Base-by-base conservation (phyloP, 495 filamentous ascomycete genomes). In the Bathelium albidoporum region DNA sequence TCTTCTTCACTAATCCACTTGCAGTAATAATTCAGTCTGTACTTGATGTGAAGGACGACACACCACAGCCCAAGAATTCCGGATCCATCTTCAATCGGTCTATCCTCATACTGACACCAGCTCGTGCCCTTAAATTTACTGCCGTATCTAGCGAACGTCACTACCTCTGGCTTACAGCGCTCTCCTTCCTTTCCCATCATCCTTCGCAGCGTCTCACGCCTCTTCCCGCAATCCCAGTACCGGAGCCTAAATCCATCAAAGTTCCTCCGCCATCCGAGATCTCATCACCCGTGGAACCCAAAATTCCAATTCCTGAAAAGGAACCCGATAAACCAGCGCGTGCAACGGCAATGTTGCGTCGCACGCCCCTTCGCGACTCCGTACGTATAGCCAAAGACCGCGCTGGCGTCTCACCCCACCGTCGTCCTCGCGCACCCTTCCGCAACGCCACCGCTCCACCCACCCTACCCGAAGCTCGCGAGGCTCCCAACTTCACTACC, bases 121-220 rank as follows among this genome's bases (percentile, higher is more conserved):
- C 93, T 67, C 83, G 94, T 64, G 94, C 94, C 32, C 83, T 98
- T 59, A 98, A 98, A 73, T 96, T 98, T 75, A 98, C 95, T 0
- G 90, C 93, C 16, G 77, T 82, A 18, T 86, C 83, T 16, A 77
- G 83, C 32, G 94, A 97, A 64, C 85, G 95, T 20, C 94, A 98
- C 75, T 96, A 95, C 67, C 80, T 97, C 63, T 98, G 94, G 94
- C 78, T 98, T 18, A 95, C 88, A 36, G 90, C 94, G 1, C 79
- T 98, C 16, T 96, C 92, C 0, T 98, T 97, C 81, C 78, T 98
- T 43, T 90, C 90, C 32, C 90, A 96, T 71, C 49, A 55, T 92
- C 91, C 2, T 79, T 85, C 28, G 87, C 86, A 70, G 82, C 85
- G 49, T 55, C 49, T 55, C 9, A 28, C 49, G 11, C 49, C 67